Conservation (phyloP, 192 early-diverging fungal species). For the Radiomyces spectabilis region DNA sequence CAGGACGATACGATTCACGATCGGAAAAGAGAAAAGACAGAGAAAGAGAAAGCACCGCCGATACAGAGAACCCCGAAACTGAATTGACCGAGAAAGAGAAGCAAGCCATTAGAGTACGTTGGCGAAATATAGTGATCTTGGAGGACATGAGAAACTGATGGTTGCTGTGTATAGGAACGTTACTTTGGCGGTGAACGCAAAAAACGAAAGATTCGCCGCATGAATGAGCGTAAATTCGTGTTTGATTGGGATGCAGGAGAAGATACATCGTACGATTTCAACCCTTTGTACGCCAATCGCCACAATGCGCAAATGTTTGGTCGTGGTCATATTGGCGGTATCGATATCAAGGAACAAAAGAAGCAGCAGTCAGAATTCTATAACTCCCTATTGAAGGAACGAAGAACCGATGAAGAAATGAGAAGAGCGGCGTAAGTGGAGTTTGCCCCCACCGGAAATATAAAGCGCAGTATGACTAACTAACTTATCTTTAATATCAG, state of each 20-base stretch:
- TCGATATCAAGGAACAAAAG: constrained; percentile 73
- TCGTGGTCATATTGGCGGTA: constrained; percentile 79
- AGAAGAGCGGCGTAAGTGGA: constrained; percentile 44
- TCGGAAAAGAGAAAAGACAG: constrained; percentile 2
- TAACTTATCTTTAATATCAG: constrained; percentile 20
- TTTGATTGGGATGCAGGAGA: constrained; percentile 97
- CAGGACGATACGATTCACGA: constrained; percentile 10
- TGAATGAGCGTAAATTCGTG: constrained; percentile 92
- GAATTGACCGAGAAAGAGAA: constrained; percentile 29
- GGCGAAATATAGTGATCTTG: background rate
- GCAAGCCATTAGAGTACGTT: constrained; percentile 31
- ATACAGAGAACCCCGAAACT: background rate
- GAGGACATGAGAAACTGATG: background rate
- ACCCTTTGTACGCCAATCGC: constrained; percentile 79
- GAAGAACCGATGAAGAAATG: constrained; percentile 47
- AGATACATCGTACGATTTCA: constrained; percentile 91
- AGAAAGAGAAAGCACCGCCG: background rate
- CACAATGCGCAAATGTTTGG: constrained; percentile 76
- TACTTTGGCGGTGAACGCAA: constrained; percentile 80
- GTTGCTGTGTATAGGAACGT: constrained; percentile 41
- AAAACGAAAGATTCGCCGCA: constrained; percentile 68
- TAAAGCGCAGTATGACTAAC: too few species aligned
- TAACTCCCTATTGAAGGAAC: constrained; percentile 52
- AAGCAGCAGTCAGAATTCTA: constrained; percentile 62
- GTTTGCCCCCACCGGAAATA: too few species aligned